Evolutionary conservation across 2,329 filamentous ascomycete species (phyloP).

Genomic region (Xylariales sp.): DNA sequence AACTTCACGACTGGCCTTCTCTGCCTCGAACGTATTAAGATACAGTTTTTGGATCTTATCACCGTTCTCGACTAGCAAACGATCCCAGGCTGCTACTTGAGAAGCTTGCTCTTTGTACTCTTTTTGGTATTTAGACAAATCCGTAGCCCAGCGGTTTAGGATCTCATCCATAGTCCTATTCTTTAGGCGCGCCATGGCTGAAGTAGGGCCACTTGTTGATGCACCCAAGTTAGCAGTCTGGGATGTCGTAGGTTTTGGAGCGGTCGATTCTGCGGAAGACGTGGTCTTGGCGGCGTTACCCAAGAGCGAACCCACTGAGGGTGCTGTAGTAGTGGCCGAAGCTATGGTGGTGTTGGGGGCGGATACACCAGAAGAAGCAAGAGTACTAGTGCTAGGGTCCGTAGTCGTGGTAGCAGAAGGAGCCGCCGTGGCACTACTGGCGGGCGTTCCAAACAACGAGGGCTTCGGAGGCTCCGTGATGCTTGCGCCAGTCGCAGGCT

Average conservation of each 20-base stretch:
- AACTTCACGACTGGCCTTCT: constrained; percentile 91
- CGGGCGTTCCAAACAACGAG: constrained; percentile 39
- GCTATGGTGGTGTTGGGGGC: constrained; percentile 41
- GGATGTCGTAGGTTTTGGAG: constrained; percentile 42
- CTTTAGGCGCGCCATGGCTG: constrained; percentile 89
- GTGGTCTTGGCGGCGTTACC: constrained; percentile 48
- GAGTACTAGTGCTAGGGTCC: constrained; percentile 42
- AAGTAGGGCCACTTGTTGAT: constrained; percentile 83
- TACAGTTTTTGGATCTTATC: constrained; percentile 96
- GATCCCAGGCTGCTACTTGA: constrained; percentile 90
- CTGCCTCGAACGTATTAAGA: constrained; percentile 90
- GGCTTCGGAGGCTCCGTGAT: constrained; percentile 47
- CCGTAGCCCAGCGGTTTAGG: constrained; percentile 94
- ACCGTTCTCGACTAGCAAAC: constrained; percentile 90
- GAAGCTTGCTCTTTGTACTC: constrained; percentile 92
- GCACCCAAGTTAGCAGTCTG: constrained; percentile 65
- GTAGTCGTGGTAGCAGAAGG: constrained; percentile 41
- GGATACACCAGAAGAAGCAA: constrained; percentile 45
- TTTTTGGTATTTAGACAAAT: constrained; percentile 95
- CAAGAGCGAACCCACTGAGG: constrained; percentile 48
- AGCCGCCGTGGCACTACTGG: constrained; percentile 42
- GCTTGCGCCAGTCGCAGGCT: constrained; percentile 41
- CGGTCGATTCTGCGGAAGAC: constrained; percentile 47
- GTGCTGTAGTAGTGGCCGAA: constrained; percentile 48
- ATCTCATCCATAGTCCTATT: constrained; percentile 99